phyloP scores from a whole-genome alignment of 345 rosid genomes.

The Citrus unshiu region DNA sequence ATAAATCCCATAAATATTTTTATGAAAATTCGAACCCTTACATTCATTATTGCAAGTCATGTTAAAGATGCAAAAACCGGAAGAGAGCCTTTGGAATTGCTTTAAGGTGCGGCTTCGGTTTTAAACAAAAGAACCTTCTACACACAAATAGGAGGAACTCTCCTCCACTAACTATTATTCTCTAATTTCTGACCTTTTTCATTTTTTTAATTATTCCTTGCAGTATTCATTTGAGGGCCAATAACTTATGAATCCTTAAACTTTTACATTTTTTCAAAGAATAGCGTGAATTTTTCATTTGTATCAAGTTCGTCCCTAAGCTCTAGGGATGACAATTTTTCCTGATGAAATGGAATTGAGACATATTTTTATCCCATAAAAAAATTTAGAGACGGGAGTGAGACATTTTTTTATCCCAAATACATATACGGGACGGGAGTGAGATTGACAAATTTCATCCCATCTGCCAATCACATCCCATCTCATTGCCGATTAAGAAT shows the following conservation, averaged over 20 bases:
- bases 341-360: rapidly evolving
- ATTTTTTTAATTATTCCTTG: background rate
- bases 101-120: slow-evolving; percentile 29
- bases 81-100: background rate
- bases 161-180: background rate
- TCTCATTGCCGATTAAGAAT: no score
- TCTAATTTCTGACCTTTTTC: background rate
- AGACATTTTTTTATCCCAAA: no score
- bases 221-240: background rate
- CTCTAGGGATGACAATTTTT: no score
- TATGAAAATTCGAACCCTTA: no score
- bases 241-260: background rate
- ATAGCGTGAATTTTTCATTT: background rate
- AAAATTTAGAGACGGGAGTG: rapidly evolving
- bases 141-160: background rate
- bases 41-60: background rate
- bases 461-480: rapidly evolving
- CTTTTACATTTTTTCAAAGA: background rate
- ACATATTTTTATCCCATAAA: no score
- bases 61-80: background rate
- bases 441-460: no score
- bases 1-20: no score
- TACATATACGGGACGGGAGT: no score
- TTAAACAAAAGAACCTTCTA: slow-evolving; percentile 25
- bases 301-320: background rate